These are phyloP conservation scores for Anisodus acutangulus DNA, from an alignment of 257 asterid genomes.

Conservation along the genomic window DNA sequence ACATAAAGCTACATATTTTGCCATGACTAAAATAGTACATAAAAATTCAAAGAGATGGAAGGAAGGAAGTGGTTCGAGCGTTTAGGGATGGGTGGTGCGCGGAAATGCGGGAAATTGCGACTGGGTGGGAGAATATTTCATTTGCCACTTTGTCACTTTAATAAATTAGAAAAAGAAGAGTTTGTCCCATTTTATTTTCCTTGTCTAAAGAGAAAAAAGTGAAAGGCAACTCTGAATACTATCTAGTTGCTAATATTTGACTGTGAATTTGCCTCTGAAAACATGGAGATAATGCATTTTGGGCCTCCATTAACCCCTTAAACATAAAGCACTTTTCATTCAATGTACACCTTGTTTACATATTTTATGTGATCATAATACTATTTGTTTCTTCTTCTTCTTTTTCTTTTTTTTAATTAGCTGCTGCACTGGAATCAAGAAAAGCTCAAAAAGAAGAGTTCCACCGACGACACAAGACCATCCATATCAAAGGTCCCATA, in stretches of 20 bases:
- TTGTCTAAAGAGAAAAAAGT: slow-evolving; percentile 28
- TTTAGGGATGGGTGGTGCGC: background rate
- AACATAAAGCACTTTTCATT: background rate
- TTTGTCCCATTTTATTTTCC: background rate
- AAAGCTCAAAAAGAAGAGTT: slow-evolving; percentile 24
- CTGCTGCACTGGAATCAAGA: slow-evolving; percentile 33
- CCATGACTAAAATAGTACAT: background rate
- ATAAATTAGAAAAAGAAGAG: slow-evolving; percentile 23
- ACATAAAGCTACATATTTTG: background rate
- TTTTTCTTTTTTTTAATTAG: background rate
- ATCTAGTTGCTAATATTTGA: background rate
- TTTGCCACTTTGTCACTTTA: slow-evolving; percentile 29
- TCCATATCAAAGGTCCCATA: background rate
- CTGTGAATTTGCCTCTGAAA: slow-evolving; percentile 26
- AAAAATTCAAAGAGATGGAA: background rate
- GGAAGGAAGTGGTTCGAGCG: background rate
- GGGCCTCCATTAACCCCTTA: background rate
- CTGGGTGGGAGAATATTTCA: background rate
- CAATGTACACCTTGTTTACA: no score
- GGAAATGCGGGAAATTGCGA: background rate
- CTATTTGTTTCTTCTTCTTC: background rate
- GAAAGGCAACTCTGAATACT: slow-evolving; percentile 19
- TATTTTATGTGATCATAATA: background rate
- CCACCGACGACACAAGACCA: slow-evolving; percentile 40
- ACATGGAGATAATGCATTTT: slow-evolving; percentile 30